A percentile compares a stretch with the other conserved stretches of the same genome.
phyloP scores from a whole-genome alignment of 2,329 filamentous ascomycete genomes.

The Celoporthe dispersa region DNA sequence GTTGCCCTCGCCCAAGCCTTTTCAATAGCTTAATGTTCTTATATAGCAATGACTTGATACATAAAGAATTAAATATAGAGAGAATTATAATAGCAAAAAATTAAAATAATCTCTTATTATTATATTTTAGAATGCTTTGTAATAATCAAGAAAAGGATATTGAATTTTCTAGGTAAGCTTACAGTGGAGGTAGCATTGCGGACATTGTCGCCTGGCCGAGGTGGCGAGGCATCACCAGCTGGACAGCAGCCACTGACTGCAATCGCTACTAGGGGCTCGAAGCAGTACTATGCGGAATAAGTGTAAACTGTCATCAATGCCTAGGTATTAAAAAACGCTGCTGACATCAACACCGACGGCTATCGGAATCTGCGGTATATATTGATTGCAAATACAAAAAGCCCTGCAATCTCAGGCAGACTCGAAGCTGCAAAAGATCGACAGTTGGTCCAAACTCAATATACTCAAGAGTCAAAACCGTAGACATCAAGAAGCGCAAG shows the following conservation, averaged over 20 bases:
- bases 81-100: too few relatives aligned
- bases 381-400: background rate
- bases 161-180: too few relatives aligned
- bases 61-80: too few relatives aligned
- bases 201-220: background rate
- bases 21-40: too few relatives aligned
- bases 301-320: conserved; percentile 1
- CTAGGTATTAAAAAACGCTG: background rate
- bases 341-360: background rate
- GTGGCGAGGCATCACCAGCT: background rate
- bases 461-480: background rate
- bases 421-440: background rate
- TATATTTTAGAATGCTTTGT: too few relatives aligned
- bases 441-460: background rate
- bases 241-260: background rate
- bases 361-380: background rate
- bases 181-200: background rate
- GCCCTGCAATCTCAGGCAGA: background rate
- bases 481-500: background rate
- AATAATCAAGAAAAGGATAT: too few relatives aligned
- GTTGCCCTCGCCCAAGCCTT: too few relatives aligned
- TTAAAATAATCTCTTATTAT: too few relatives aligned
- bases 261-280: background rate
- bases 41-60: too few relatives aligned
- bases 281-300: background rate